Evolutionary conservation across 2,329 filamentous ascomycete species (phyloP).

Genomic region (Cladosporium colombiae): DNA sequence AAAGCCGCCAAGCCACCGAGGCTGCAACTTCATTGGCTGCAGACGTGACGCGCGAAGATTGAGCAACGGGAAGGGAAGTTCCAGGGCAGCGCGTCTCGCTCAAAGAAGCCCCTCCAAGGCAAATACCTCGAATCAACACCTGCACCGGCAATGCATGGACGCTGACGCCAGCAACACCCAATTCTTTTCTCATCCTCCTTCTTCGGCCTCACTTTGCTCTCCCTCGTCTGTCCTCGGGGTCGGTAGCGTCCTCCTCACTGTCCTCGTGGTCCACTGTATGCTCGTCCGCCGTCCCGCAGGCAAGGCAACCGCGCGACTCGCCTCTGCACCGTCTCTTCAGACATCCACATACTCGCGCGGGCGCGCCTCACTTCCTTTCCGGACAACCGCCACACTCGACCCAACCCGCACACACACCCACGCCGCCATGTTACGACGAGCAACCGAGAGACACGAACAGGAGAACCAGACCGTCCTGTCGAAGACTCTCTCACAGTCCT

Average conservation of each 20-base stretch:
- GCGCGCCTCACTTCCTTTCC: slow-evolving; percentile 13
- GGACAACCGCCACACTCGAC: background rate
- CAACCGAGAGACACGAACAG: slow-evolving; percentile 39
- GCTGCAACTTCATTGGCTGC: background rate
- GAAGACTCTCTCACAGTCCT: slow-evolving; percentile 47
- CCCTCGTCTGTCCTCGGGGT: background rate
- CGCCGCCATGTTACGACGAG: slow-evolving; percentile 15
- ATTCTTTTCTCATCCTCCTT: background rate
- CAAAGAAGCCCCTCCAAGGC: background rate
- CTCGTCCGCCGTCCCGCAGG: slow-evolving; percentile 16
- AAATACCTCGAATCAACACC: background rate
- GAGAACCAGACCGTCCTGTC: slow-evolving; percentile 28
- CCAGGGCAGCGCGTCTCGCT: background rate
- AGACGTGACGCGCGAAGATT: background rate
- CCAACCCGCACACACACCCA: slow-evolving; percentile 3
- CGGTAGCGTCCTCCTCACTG: slow-evolving; percentile 6
- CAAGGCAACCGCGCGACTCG: slow-evolving; percentile 18
- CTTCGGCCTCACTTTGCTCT: background rate
- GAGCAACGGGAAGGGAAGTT: background rate
- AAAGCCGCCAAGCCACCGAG: background rate
- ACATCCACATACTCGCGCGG: slow-evolving; percentile 8
- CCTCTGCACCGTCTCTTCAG: slow-evolving; percentile 3
- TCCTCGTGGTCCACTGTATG: slow-evolving; percentile 17
- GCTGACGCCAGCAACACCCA: background rate
- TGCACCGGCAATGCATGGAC: slow-evolving; percentile 6